Evolutionary conservation across 1,284 basidiomycete genomes (phyloP).

Genomic region (Ganoderma sp.): DNA sequence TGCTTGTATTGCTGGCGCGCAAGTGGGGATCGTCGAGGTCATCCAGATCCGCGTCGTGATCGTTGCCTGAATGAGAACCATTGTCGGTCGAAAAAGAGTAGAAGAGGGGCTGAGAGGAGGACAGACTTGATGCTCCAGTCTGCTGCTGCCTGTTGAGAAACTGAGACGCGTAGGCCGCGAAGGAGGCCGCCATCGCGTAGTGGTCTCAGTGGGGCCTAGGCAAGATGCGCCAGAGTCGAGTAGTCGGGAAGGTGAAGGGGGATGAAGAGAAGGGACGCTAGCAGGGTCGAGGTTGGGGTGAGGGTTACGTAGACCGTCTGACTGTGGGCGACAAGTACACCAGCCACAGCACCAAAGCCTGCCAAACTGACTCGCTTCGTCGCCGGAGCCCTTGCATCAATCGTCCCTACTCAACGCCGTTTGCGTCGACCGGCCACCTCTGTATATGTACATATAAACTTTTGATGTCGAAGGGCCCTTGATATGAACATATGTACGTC

Average conservation of each 20-base stretch:
- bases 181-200: constrained; percentile 57
- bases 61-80: constrained; percentile 60
- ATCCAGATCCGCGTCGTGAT: constrained; percentile 60
- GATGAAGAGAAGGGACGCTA: not conserved
- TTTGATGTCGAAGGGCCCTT: not conserved
- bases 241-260: constrained; percentile 11
- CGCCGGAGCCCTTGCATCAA: constrained; percentile 8
- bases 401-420: not conserved
- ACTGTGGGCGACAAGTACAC: constrained; percentile 21
- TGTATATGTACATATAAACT: not conserved
- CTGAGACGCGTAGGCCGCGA: constrained; percentile 72
- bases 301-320: constrained; percentile 31
- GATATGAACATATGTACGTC: not conserved
- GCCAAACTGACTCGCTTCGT: constrained; percentile 30
- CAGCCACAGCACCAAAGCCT: constrained; percentile 28
- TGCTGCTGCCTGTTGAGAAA: constrained; percentile 63
- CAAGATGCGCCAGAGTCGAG: constrained; percentile 20
- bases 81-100: constrained; percentile 81
- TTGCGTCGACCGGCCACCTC: not conserved
- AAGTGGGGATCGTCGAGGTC: constrained; percentile 78
- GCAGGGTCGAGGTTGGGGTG: constrained; percentile 24
- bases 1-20: constrained; percentile 48
- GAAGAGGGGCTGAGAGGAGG: constrained; percentile 78
- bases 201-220: constrained; percentile 12
- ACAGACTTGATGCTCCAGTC: constrained; percentile 49